Conservation (phyloP, 176 grass and related monocot species). For the bread wheat (Triticum aestivum) region DNA sequence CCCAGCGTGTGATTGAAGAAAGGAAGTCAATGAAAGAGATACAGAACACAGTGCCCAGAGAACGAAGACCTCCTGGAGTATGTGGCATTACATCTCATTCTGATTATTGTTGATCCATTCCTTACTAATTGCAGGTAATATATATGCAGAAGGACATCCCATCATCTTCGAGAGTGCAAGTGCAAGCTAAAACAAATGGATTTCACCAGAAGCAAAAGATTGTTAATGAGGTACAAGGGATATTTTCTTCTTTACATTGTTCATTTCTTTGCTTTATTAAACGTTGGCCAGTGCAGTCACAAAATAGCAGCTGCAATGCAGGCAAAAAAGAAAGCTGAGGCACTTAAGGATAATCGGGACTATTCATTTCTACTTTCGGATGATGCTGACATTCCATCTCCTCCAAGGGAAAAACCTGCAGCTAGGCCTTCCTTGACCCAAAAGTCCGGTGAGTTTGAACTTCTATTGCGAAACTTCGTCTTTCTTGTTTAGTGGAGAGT, state of each 20-base stretch:
- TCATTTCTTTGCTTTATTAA: constrained; percentile 33
- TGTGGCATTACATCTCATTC: constrained; percentile 16
- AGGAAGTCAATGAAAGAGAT: constrained; percentile 74
- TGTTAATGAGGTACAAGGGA: constrained; percentile 72
- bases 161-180: constrained; percentile 47
- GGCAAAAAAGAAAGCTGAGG: constrained; percentile 81
- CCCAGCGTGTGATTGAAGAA: constrained; percentile 90
- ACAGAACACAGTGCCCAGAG: constrained; percentile 38
- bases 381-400: constrained; percentile 70
- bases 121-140: constrained; percentile 4
- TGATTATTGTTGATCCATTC: constrained; percentile 18
- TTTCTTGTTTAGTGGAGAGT: background rate
- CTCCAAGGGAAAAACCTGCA: constrained; percentile 42
- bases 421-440: constrained; percentile 43
- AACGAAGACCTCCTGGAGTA: constrained; percentile 42
- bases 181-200: constrained; percentile 51
- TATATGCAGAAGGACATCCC: constrained; percentile 57
- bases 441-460: constrained; percentile 62
- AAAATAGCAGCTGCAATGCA: constrained; percentile 46
- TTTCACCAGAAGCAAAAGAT: constrained; percentile 52
- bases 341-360: constrained; percentile 85
- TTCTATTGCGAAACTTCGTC: background rate
- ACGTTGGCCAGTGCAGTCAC: constrained; percentile 29
- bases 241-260: constrained; percentile 25
- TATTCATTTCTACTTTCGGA: constrained; percentile 93